Evolutionary conservation across 2,329 filamentous ascomycete species (phyloP).

Genomic region (Bipolaris zeicola): DNA sequence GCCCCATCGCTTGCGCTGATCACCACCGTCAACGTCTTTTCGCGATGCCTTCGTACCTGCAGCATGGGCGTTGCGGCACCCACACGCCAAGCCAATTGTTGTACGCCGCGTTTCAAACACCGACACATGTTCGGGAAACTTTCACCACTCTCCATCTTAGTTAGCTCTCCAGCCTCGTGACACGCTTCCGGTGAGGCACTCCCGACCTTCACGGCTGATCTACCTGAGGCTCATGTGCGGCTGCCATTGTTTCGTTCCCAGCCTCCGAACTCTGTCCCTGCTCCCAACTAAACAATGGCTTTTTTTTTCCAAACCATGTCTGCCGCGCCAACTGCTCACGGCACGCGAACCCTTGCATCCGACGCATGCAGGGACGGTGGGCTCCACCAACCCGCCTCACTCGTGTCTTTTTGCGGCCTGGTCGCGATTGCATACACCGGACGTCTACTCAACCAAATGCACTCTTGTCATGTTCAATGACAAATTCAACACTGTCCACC

Average conservation of each 20-base stretch:
- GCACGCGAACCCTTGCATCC: constrained; percentile 4
- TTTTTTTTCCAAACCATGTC: constrained; percentile 20
- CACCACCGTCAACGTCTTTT: constrained; percentile 23
- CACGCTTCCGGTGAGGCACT: neutral
- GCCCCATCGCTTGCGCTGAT: constrained; percentile 19
- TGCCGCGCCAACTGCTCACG: constrained; percentile 13
- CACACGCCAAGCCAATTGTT: constrained; percentile 18
- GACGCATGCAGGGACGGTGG: constrained; percentile 7
- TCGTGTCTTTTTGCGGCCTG: constrained; percentile 20
- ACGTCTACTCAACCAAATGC: constrained; percentile 14
- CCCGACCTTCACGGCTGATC: neutral
- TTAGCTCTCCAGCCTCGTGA: constrained; percentile 6
- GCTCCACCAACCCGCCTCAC: constrained; percentile 13
- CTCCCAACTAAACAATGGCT: constrained; percentile 19
- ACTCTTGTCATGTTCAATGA: constrained; percentile 25
- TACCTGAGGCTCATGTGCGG: constrained; percentile 3
- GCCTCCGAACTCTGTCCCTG: constrained; percentile 22
- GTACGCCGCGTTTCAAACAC: constrained; percentile 19
- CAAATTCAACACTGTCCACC: constrained; percentile 21
- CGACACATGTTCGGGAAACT: constrained; percentile 4
- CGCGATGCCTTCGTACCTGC: constrained; percentile 21
- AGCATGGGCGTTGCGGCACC: constrained; percentile 23
- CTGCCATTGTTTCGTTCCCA: constrained; percentile 26
- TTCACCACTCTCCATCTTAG: constrained; percentile 13
- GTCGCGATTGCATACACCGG: constrained; percentile 10